Base-by-base conservation (phyloP, 768 basidiomycete genomes). In the Rhodocollybia butyracea region DNA sequence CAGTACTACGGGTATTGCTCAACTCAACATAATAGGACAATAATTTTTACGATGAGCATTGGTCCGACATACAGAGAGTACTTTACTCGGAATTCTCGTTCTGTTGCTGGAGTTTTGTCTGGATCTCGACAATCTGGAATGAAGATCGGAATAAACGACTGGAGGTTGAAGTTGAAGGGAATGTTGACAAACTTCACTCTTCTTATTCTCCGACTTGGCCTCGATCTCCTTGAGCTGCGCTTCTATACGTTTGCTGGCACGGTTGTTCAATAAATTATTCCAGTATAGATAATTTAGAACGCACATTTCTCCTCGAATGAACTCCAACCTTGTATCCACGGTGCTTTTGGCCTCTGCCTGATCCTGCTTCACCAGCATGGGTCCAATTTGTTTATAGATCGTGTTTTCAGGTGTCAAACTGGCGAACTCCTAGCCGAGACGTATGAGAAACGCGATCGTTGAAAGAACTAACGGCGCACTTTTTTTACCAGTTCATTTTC, bases 401-500 rank as follows among this genome's bases (percentile, higher is more conserved):
- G 77, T 79, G 66, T 94, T 96, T 57, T 85, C 79, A 3, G 85
- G 73, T 40, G 86, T 87, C 54, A 98, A 70, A 27, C 77, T 74
- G 17, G 77, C 73, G 65, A 98, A 94, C 73, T 98, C 96, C 94
- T 98, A 66, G 24, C 3, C 13, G 11, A 21, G 5, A 3, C 15
- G 3, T 24, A 17, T 22, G 0, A n/a, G 31, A 51, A 30, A 7
- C 12, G 22, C 45, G 38, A 17, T 24, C 13, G 27, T 22, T 22
- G 29, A 34, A 42, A 50, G 21, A 42, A n/a, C 39, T 26, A 15
- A 46, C 12, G 34, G 39, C 68, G 19, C 36, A 88, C 95, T 82
- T 95, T 91, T 68, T 92, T 85, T 42, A 98, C 96, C 46, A 85
- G 75, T 69, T 97, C 91, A 70, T 94, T 97, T 73, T 98, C 96